These are phyloP conservation scores for Coemansia sp. DNA, from an alignment of 192 early-diverging fungal species.

Conservation along the genomic window DNA sequence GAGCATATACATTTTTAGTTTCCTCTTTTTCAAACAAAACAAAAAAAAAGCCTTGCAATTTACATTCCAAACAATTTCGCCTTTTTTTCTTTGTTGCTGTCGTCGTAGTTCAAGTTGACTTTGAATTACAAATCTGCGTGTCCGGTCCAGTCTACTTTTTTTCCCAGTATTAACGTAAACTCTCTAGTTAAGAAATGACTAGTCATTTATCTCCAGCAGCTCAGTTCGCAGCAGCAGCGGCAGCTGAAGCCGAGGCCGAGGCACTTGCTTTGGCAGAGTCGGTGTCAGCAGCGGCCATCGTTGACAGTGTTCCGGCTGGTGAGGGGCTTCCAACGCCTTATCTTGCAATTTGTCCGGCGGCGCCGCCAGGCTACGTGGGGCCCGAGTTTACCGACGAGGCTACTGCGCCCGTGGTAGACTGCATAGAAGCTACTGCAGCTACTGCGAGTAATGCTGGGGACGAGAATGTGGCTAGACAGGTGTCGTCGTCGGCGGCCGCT, in stretches of 20 bases:
- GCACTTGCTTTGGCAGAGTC: neutral
- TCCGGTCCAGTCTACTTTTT: conserved; percentile 11
- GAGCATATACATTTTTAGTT: neutral
- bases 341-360: neutral
- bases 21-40: neutral
- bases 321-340: neutral
- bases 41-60: too few relatives aligned
- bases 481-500: neutral
- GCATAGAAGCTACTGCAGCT: neutral
- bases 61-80: neutral
- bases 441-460: neutral
- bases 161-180: too few relatives aligned
- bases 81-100: neutral
- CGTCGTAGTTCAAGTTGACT: neutral
- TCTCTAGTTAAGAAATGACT: conserved; percentile 19
- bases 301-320: neutral
- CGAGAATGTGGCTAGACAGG: neutral
- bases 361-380: neutral
- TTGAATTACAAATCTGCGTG: conserved; percentile 20
- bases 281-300: conserved; percentile 5
- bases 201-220: conserved; percentile 41
- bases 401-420: neutral
- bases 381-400: neutral
- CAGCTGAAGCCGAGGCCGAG: conserved; percentile 12
- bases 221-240: conserved; percentile 46